These are phyloP conservation scores for Oryza officinalis DNA, from an alignment of 176 grass and related monocot genomes.

Conservation along the genomic window DNA sequence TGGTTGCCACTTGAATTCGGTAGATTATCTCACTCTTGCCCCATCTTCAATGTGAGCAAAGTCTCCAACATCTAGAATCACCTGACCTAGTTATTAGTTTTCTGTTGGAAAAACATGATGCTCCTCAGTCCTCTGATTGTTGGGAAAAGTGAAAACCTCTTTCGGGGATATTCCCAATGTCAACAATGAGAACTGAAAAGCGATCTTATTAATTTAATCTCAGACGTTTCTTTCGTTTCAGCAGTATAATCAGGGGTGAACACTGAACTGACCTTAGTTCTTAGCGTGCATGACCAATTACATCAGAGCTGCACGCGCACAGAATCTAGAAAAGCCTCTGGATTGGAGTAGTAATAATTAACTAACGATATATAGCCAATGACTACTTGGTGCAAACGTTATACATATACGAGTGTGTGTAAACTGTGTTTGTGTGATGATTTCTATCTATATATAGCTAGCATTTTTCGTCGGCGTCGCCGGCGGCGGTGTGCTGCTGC, in stretches of 20 bases:
- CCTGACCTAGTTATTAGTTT: background rate
- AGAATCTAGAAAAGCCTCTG: constrained; percentile 15
- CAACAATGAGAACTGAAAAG: background rate
- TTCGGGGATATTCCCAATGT: background rate
- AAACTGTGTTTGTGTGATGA: no score
- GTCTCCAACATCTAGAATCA: background rate
- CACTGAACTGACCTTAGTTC: no score
- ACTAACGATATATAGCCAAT: background rate
- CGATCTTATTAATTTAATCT: background rate
- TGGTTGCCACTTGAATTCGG: background rate
- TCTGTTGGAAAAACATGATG: background rate
- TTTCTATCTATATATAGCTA: constrained; percentile 21
- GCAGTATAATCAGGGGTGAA: background rate
- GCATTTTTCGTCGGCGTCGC: constrained; percentile 37
- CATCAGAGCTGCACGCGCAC: constrained; percentile 8
- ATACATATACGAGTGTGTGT: background rate
- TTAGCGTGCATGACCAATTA: background rate
- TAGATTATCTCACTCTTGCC: background rate
- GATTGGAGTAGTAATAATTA: background rate
- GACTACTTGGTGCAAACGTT: background rate
- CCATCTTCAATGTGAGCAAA: background rate
- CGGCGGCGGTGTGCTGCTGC: background rate
- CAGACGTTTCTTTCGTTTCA: background rate
- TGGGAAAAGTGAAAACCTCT: background rate
- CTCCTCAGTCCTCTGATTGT: background rate